Evolutionary conservation across 495 filamentous ascomycete species (phyloP).

Genomic region (Mytilinidion resinicola): DNA sequence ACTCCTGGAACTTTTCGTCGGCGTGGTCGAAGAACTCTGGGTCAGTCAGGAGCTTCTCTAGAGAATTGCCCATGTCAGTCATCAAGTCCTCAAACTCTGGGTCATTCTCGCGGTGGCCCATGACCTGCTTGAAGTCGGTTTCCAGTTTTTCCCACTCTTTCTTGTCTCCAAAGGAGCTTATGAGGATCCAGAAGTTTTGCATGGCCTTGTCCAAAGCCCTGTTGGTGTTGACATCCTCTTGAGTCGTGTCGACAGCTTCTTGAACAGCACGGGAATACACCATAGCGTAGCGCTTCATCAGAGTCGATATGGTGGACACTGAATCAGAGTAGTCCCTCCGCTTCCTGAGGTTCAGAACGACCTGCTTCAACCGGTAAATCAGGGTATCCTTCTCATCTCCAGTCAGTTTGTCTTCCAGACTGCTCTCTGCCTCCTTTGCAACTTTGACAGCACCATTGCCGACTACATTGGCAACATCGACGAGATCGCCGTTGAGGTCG

Average conservation of each 20-base stretch:
- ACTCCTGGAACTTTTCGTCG: slow-evolving; percentile 61
- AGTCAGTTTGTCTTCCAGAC: slow-evolving; percentile 59
- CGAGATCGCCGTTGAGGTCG: slow-evolving; percentile 55
- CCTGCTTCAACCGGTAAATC: slow-evolving; percentile 65
- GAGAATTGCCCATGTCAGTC: slow-evolving; percentile 58
- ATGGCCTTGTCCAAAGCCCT: slow-evolving; percentile 68
- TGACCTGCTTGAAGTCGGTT: slow-evolving; percentile 56
- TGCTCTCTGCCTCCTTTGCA: slow-evolving; percentile 57
- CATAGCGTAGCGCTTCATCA: slow-evolving; percentile 72
- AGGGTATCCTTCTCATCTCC: slow-evolving; percentile 68
- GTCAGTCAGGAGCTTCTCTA: slow-evolving; percentile 81
- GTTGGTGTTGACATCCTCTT: slow-evolving; percentile 67
- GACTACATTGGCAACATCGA: slow-evolving; percentile 58
- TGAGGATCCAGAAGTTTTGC: slow-evolving; percentile 66
- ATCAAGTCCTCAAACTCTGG: slow-evolving; percentile 78
- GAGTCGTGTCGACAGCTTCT: slow-evolving; percentile 53
- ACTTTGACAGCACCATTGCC: slow-evolving; percentile 59
- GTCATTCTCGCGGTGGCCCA: slow-evolving; percentile 68
- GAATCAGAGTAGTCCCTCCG: slow-evolving; percentile 79
- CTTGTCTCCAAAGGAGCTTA: slow-evolving; percentile 70
- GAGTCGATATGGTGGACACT: slow-evolving; percentile 65
- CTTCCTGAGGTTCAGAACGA: slow-evolving; percentile 66
- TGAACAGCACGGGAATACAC: slow-evolving; percentile 67
- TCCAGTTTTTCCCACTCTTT: slow-evolving; percentile 71
- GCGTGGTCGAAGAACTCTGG: slow-evolving; percentile 74